Evolutionary conservation across 148 eudicot species (phyloP), one percentile per base, ranked within the genome.

Genomic region (Arctostaphylos glauca): DNA sequence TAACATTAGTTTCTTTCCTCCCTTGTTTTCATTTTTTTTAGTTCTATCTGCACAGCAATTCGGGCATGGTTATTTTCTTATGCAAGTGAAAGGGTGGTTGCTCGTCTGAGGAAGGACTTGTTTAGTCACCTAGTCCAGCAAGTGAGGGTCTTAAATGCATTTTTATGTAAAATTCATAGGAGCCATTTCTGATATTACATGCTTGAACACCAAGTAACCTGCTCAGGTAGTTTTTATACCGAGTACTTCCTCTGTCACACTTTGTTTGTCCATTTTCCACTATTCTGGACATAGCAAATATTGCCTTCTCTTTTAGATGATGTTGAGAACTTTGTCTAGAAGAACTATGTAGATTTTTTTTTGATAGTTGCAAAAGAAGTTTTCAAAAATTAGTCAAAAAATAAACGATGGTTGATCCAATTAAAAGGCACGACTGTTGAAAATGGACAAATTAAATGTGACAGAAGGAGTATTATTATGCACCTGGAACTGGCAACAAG

Each of bases 81-180:
- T 59, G 91, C 98, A 7, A 95, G 97, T 71, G 97, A 95, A 87
- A 91, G 94, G 88, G 94, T 95, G 70, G 98, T 95, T 88, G 98
- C 97, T 76, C 87, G 97, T 44, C 83, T 95, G 80, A 89, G 98
- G 82, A 95, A 88, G 90, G 85, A 87, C 58, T 79, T 95, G 71
- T 92, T 93, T 87, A 87, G 90, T 62, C 98, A 93, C 83, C 94
- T 95, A 72, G 70, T 93, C 80, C 83, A 89, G 66, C 98, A 93
- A 86, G 98, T 95, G 84, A 87, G 84, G 25, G 66, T 41, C 80
- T 54, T 55, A 18, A 77, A 77, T 55, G 25, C 80, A n/a, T 78
- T 14, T 59, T 58, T n/a, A 58, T 19, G 43, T 56, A 78, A 10
- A 58, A n/a, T 58, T 78, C 19, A 2, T 44, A 10, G 6, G 5